Base-by-base conservation (phyloP, 2,329 filamentous ascomycete genomes). In the Aspergillus melleus region DNA sequence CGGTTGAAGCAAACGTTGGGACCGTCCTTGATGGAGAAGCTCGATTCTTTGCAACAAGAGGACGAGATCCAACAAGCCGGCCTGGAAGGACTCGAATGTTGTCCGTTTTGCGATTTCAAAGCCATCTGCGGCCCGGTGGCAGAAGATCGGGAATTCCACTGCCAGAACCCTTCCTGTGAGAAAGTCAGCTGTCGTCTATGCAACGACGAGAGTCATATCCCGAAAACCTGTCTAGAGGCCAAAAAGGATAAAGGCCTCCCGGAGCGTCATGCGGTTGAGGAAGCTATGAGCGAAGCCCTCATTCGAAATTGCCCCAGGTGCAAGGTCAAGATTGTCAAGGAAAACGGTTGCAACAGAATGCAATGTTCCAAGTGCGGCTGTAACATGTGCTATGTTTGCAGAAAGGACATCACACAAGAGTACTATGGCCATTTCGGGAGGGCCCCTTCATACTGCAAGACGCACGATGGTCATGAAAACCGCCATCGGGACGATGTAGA, bases 301-400 rank as follows among this genome's bases (percentile, higher is more conserved):
- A 89, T 96, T 56, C 85, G 92, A 20, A 86, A 80, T 29, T 96
- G 92, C 55, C 72, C 80, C 62, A 80, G 79, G 63, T 88, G 90
- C 75, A 79, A 82, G n/a, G 84, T 86, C n/a, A 86, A 88, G 0
- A 95, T 94, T 67, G 84, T 96, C 72, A 96, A 96, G 71, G 84
- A 88, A 39, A 73, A 79, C 32, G 92, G 92, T 2, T 96, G 92
- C 78, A 96, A 96, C 77, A 93, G 93, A 76, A 91, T 96, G 84
- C 82, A 74, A 0, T 96, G 92, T 72, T 79, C 84, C 0, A 82
- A 83, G n/a, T 88, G 85, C 66, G 61, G 67, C 3, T 81, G 81
- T 49, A 60, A 78, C 8, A 84, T 87, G 73, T 88, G 85, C 74
- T 84, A 81, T 62, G 68, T 76, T 47, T 96, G 92, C 76, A 87